Base-by-base conservation (phyloP, 805 yeast species). In the Alloascoidea hylecoeti region DNA sequence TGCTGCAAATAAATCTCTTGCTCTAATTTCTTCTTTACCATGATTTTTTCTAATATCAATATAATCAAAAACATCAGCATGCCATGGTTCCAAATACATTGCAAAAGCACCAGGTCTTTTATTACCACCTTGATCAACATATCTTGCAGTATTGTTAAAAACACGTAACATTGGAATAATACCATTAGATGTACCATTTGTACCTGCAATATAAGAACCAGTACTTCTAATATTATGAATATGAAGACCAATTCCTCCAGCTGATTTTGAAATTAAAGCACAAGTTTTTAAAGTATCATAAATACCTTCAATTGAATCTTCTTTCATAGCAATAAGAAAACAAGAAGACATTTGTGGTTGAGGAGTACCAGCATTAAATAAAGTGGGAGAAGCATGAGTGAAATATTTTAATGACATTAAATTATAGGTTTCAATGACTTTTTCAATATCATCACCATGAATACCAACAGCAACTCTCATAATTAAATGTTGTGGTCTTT, bases 21-120 rank as follows among this genome's bases (percentile, higher is more conserved):
- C 95, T 51, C 96, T 72, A 46, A 73, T 63, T 58, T 89, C 97
- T 58, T 89, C 96, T 50, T 84, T 86, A 38, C 96, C 97, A 54
- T 88, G 95, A 53, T 86, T 89, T 62, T 89, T 88, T 51, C 92
- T 73, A 46, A 89, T 65, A 42, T 88, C 89, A 39, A 89, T 58
- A 50, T 89, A 79, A 42, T 82, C 95, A 56, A 84, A 80, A 27
- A 89, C 68, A 50, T 89, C 98, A 6, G 81, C 72, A 55, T 89
- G 98, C 98, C 98, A 89, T 40, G 98, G 96, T 61, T 89, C 98
- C 28, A 89, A 57, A 59, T 88, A 89, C 28, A 86, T 61, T 27
- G 96, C 95, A 58, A 89, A 82, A 2, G 98, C 98, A 44, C 97
- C 97, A 0, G 98, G 98, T 51, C 98, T 69, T 60, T 88, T 88